These are phyloP conservation scores for Pestalotiopsis sp. DNA, from an alignment of 2,329 filamentous ascomycete genomes.

Conservation along the genomic window DNA sequence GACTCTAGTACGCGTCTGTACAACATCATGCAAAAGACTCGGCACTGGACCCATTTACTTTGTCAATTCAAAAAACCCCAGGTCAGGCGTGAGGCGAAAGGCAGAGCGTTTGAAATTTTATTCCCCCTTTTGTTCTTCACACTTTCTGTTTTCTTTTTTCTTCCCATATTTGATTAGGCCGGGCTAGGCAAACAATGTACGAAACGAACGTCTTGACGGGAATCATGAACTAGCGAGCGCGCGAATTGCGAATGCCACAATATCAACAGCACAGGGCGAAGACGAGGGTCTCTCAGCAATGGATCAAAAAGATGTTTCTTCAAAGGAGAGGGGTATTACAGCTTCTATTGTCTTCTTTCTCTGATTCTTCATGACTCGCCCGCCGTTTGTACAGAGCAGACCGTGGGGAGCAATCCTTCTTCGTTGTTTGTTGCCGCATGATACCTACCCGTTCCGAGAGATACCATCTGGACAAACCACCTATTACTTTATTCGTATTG, in stretches of 20 bases:
- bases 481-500: conserved; percentile 5
- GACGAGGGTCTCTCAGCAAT: conserved; percentile 32
- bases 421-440: conserved; percentile 7
- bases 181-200: conserved; percentile 25
- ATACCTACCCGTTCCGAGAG: conserved; percentile 1
- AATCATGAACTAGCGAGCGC: conserved; percentile 30
- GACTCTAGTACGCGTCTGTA: conserved; percentile 18
- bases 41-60: conserved; percentile 14
- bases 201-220: conserved; percentile 29
- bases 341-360: not conserved
- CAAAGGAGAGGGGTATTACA: not conserved
- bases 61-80: conserved; percentile 8
- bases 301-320: conserved; percentile 13
- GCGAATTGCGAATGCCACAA: not conserved
- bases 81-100: conserved; percentile 26
- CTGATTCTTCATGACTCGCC: conserved; percentile 6
- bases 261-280: conserved; percentile 20
- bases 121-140: not conserved
- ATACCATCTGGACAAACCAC: conserved; percentile 12
- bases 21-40: conserved; percentile 21
- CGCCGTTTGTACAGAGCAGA: not conserved
- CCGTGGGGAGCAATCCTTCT: not conserved
- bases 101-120: conserved; percentile 26
- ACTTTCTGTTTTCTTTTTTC: not conserved
- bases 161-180: conserved; percentile 3